Percentiles rank a stretch among this genome's conserved stretches.
These are phyloP conservation scores for Chaetomium strumarium DNA, from an alignment of 2,329 filamentous ascomycete species.

Conservation along the genomic window DNA sequence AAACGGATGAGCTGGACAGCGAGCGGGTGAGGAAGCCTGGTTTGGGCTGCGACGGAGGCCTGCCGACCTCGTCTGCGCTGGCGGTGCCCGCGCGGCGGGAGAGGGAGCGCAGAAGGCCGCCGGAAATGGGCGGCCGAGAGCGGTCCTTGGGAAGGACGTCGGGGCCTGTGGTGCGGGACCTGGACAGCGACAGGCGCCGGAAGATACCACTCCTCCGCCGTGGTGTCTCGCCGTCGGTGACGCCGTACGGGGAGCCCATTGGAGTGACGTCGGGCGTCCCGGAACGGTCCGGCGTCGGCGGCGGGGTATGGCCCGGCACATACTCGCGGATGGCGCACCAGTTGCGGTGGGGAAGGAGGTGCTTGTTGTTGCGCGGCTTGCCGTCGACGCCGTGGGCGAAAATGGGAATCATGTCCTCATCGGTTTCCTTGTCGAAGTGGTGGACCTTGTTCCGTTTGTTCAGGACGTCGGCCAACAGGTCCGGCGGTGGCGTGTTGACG, in stretches of 20 bases:
- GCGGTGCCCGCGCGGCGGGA: constrained; percentile 21
- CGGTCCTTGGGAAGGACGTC: constrained; percentile 20
- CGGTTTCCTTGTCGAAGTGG: constrained; percentile 68
- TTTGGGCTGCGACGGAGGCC: neutral
- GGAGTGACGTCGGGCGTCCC: constrained; percentile 40
- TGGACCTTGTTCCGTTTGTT: constrained; percentile 87
- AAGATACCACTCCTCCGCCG: constrained; percentile 22
- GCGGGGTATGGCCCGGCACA: constrained; percentile 69
- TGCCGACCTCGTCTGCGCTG: constrained; percentile 22
- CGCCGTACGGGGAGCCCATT: constrained; percentile 34
- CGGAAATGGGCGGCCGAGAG: constrained; percentile 24
- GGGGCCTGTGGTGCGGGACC: constrained; percentile 6
- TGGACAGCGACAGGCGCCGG: constrained; percentile 30
- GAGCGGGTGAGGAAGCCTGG: constrained; percentile 22
- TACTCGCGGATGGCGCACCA: constrained; percentile 93
- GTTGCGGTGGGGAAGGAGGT: constrained; percentile 81
- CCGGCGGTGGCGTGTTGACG: constrained; percentile 82
- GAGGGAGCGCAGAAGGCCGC: constrained; percentile 22
- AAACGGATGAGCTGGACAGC: constrained; percentile 30
- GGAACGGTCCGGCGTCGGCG: constrained; percentile 55
- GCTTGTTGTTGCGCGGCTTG: constrained; percentile 84
- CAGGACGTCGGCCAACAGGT: constrained; percentile 81
- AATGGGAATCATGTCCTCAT: constrained; percentile 93
- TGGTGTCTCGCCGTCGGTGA: constrained; percentile 40
- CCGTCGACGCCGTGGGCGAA: constrained; percentile 87